Base-by-base conservation (phyloP, 208 protist species). In the Crithidia expoeki region DNA sequence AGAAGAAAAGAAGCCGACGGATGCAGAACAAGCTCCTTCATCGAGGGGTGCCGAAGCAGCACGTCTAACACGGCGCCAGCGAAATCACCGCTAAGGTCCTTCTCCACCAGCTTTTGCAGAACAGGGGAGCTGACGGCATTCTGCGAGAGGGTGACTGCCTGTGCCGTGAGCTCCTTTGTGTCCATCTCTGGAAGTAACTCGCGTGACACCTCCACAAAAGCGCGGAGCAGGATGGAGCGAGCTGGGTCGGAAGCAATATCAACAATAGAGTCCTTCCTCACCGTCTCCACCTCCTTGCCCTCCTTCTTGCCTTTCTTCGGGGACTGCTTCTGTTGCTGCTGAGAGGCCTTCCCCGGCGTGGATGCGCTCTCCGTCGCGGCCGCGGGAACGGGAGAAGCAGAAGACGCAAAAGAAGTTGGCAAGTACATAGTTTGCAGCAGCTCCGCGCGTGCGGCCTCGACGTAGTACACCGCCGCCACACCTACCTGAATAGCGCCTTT, bases 71-170 rank as follows among this genome's bases (percentile, higher is more conserved):
- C 40, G 17, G 34, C 42, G 1, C 25, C 52, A 2, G 74, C 63
- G 42, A 38, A 72, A 11, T 53, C 40, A 7, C 74, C 77, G 23
- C 56, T 67, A n/a, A 53, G 62, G 69, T 82, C 83, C 9, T 61
- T 53, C 52, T 92, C 88, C 42, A 95, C 62, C 36, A 97, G 56
- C 47, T 87, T 86, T 61, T 97, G 93, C 52, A 97, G 80, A 62
- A 94, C 90, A 0, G 92, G 89, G 2, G 88, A 93, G 17, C 80
- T 86, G 12, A 83, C 81, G 55, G 92, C 78, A 66, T 83, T 84
- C 49, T 90, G 73, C 19, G 85, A 74, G 27, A 96, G 85, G 30
- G 50, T 47, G 7, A 85, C 61, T 0, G 80, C 80, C n/a, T 79
- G 28, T 6, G 49, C n/a, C 0, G 55, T 33, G 4, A 81, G 68